Conservation (phyloP, 2,329 filamentous ascomycete genomes). For the Metarhizium brunneum region DNA sequence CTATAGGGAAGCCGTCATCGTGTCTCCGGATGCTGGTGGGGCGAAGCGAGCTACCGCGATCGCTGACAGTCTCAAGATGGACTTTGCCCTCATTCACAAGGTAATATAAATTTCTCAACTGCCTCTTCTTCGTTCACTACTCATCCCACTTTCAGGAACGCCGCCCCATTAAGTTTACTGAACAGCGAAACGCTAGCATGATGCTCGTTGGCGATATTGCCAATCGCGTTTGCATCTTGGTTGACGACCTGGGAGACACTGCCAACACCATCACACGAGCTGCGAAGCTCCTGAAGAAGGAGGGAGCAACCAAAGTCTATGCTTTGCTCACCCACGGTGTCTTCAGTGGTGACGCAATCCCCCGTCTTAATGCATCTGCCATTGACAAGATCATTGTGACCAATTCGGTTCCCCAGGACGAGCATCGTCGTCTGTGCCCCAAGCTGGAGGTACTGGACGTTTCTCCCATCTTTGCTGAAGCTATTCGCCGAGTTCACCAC, state of each 20-base stretch:
- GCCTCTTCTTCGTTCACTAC: slow-evolving; percentile 23
- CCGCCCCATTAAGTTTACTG: slow-evolving; percentile 76
- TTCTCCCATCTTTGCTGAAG: slow-evolving; percentile 85
- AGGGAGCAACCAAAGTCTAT: slow-evolving; percentile 85
- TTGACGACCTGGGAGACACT: slow-evolving; percentile 92
- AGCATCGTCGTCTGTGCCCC: slow-evolving; percentile 67
- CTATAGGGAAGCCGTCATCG: slow-evolving; percentile 79
- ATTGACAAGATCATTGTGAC: slow-evolving; percentile 93
- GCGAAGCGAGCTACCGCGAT: slow-evolving; percentile 95
- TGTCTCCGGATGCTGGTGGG: slow-evolving; percentile 92
- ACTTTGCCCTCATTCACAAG: slow-evolving; percentile 98
- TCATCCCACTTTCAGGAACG: slow-evolving; percentile 55
- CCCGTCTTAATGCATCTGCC: slow-evolving; percentile 84
- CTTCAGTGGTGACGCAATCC: slow-evolving; percentile 88
- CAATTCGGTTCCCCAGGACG: slow-evolving; percentile 84
- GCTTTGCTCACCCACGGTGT: slow-evolving; percentile 92
- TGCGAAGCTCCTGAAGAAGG: slow-evolving; percentile 91
- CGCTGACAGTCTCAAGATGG: slow-evolving; percentile 84
- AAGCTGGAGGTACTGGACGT: slow-evolving; percentile 90
- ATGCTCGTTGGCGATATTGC: slow-evolving; percentile 86
- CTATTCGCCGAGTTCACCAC: slow-evolving; percentile 91
- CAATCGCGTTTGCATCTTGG: slow-evolving; percentile 74
- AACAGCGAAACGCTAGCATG: slow-evolving; percentile 88
- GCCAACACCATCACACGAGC: slow-evolving; percentile 95
- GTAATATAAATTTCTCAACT: slow-evolving; percentile 25